Percentiles rank a stretch among this genome's conserved stretches.
Evolutionary conservation across 768 basidiomycete species (phyloP).

Genomic region (Termitomyces eurrhizus): DNA sequence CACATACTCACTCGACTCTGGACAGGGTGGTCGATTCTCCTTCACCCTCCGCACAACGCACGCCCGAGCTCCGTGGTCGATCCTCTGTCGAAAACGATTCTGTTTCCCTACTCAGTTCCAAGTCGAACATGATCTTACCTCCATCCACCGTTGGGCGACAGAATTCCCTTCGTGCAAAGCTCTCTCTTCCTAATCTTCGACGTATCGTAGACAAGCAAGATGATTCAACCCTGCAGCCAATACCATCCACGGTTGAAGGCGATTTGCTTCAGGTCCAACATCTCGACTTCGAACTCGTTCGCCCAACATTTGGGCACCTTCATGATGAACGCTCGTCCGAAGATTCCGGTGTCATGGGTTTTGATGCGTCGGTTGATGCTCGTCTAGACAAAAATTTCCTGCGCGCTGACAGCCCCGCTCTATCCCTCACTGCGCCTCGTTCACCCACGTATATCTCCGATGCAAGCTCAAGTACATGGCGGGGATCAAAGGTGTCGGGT

Average conservation of each 20-base stretch:
- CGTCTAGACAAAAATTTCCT: slow-evolving; percentile 23
- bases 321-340: slow-evolving; percentile 44
- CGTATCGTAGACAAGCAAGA: slow-evolving; percentile 37
- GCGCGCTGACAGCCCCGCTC: slow-evolving; percentile 39
- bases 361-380: slow-evolving; percentile 31
- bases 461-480: slow-evolving; percentile 7
- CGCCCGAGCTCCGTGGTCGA: slow-evolving; percentile 9
- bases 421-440: slow-evolving; percentile 28
- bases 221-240: slow-evolving; percentile 24
- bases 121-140: slow-evolving; percentile 34
- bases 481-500: slow-evolving; percentile 2
- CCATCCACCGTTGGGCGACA: slow-evolving; percentile 31
- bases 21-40: neutral
- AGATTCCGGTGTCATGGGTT: slow-evolving; percentile 43
- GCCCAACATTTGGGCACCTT: slow-evolving; percentile 48
- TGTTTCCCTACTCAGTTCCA: slow-evolving; percentile 30
- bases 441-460: slow-evolving; percentile 19
- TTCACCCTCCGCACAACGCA: slow-evolving; percentile 2
- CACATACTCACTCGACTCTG: slow-evolving; percentile 6
- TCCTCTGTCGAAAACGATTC: slow-evolving; percentile 21
- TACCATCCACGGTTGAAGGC: slow-evolving; percentile 26
- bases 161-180: slow-evolving; percentile 51
- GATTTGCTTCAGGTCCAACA: slow-evolving; percentile 74
- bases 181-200: slow-evolving; percentile 66
- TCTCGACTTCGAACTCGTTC: slow-evolving; percentile 77